phyloP scores from a whole-genome alignment of 495 filamentous ascomycete species.

The Diplogelasinospora grovesii region DNA sequence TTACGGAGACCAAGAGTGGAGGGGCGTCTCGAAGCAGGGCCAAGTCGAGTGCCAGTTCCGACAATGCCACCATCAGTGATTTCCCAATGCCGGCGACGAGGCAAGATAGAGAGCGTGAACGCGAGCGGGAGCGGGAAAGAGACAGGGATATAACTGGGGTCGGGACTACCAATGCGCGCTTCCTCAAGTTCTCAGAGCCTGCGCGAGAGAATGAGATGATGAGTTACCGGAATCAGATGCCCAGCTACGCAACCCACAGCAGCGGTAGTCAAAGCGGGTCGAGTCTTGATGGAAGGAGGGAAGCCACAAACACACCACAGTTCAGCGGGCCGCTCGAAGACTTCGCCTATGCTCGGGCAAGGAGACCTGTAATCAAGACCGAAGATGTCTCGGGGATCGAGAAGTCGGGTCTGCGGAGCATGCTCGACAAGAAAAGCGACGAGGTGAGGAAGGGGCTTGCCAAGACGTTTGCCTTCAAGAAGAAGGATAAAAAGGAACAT shows the following conservation, averaged over 20 bases:
- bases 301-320: constrained; percentile 12
- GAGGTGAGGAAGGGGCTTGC: constrained; percentile 43
- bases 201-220: constrained; percentile 23
- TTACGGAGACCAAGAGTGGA: constrained; percentile 35
- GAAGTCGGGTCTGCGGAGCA: constrained; percentile 42
- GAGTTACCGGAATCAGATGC: constrained; percentile 21
- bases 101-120: constrained; percentile 7
- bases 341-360: constrained; percentile 36
- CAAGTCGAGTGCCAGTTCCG: constrained; percentile 29
- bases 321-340: constrained; percentile 30
- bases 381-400: constrained; percentile 46
- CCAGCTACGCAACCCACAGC: constrained; percentile 24
- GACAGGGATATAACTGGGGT: constrained; percentile 27
- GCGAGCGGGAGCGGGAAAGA: constrained; percentile 8
- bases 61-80: constrained; percentile 35
- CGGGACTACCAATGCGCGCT: constrained; percentile 34
- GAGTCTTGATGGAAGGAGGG: constrained; percentile 28
- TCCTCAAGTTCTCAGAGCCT: constrained; percentile 36
- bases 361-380: constrained; percentile 37
- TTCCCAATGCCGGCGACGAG: constrained; percentile 23
- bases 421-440: constrained; percentile 48
- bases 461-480: constrained; percentile 40
- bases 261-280: constrained; percentile 34
- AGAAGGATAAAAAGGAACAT: constrained; percentile 35
- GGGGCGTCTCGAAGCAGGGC: constrained; percentile 20